phyloP scores from a whole-genome alignment of 176 grass and related monocot genomes.

The Alopecurus myosuroides region DNA sequence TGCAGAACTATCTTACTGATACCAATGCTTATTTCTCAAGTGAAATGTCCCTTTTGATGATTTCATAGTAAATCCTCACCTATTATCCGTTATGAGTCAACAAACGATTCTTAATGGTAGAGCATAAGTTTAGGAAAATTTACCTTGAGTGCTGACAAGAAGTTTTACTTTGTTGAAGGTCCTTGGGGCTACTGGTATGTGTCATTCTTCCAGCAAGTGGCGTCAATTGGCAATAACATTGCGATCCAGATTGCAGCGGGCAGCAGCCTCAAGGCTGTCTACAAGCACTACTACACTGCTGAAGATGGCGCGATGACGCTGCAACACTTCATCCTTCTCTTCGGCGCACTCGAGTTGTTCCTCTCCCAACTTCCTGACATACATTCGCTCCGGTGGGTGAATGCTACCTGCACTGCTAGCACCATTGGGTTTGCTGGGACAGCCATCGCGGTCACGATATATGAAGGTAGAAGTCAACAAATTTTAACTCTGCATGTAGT shows the following conservation, averaged over 20 bases:
- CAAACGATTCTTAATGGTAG: not conserved
- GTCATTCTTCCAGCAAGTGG: conserved; percentile 68
- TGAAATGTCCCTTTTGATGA: not conserved
- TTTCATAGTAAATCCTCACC: not conserved
- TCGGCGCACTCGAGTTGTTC: conserved; percentile 51
- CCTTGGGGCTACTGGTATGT: conserved; percentile 72
- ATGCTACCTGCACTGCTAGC: conserved; percentile 68
- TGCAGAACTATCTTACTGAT: not conserved
- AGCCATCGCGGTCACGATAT: conserved; percentile 56
- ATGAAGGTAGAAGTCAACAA: conserved; percentile 51
- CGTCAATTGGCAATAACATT: conserved; percentile 74
- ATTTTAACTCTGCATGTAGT: not conserved
- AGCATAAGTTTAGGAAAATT: not conserved
- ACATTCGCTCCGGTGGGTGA: conserved; percentile 79
- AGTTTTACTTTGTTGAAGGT: conserved; percentile 33
- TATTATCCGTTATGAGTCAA: not conserved
- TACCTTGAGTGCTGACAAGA: not conserved
- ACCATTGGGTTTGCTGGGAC: conserved; percentile 67
- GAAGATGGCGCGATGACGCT: conserved; percentile 31
- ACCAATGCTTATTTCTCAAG: not conserved
- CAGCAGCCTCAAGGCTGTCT: conserved; percentile 82
- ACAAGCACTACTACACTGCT: conserved; percentile 34
- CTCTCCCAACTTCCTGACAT: conserved; percentile 81
- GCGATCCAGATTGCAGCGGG: conserved; percentile 83
- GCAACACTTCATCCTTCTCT: conserved; percentile 82